Evolutionary conservation across 305 asterid species (phyloP).

Genomic region (Solanum hybrid): DNA sequence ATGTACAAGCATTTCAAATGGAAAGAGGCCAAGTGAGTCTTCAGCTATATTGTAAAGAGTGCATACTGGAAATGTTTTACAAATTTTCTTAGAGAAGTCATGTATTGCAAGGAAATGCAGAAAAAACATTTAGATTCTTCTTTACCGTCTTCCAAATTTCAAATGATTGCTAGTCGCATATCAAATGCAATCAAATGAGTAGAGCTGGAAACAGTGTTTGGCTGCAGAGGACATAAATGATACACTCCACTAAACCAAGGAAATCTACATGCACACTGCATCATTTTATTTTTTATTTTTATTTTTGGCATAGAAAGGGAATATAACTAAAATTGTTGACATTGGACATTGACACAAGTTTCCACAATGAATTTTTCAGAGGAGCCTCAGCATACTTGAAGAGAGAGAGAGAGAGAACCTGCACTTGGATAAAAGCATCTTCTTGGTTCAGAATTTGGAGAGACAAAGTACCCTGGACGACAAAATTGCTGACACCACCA

Average conservation of each 20-base stretch:
- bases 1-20: background rate
- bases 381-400: background rate
- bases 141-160: background rate
- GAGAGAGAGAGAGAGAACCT: conserved; percentile 29
- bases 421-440: conserved; percentile 82
- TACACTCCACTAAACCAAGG: background rate
- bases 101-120: background rate
- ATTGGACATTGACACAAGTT: background rate
- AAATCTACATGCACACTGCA: background rate
- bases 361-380: background rate
- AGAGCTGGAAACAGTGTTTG: background rate
- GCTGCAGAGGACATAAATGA: background rate
- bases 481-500: conserved; percentile 77
- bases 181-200: background rate
- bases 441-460: conserved; percentile 79
- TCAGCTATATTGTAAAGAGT: background rate
- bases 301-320: background rate
- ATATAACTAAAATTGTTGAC: background rate
- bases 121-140: background rate
- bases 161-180: background rate
- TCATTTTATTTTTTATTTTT: background rate
- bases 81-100: background rate
- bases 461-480: conserved; percentile 71
- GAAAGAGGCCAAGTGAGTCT: background rate
- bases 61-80: background rate